Conservation (phyloP, 164 flowering plant genomes). For the Aristolochia californica region DNA sequence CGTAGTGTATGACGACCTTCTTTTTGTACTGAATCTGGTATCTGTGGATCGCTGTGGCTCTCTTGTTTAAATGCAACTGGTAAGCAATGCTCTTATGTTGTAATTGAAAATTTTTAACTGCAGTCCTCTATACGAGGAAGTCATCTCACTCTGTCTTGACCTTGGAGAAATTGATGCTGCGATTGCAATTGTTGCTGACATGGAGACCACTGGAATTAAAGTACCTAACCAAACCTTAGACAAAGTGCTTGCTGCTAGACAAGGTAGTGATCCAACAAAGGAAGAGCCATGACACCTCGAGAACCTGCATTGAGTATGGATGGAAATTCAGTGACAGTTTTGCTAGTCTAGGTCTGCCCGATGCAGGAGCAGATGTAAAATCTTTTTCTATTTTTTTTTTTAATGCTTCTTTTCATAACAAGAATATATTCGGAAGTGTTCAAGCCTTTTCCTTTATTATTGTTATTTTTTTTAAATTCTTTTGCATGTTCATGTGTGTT, state of each 20-base stretch:
- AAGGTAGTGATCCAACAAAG: constrained; percentile 7
- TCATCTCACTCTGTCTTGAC: constrained; percentile 71
- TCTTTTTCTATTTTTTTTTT: too few relatives aligned
- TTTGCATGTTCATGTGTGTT: too few relatives aligned
- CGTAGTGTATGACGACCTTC: too few relatives aligned
- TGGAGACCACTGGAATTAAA: constrained; percentile 75
- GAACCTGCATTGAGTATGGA: neutral
- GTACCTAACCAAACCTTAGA: constrained; percentile 73
- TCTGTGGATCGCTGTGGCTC: too few relatives aligned
- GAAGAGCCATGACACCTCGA: constrained; percentile 3
- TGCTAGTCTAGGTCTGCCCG: too few relatives aligned
- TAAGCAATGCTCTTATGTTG: neutral
- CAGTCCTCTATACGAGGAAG: constrained; percentile 89
- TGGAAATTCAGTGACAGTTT: neutral
- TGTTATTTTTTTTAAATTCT: too few relatives aligned
- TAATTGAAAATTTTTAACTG: neutral
- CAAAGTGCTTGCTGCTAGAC: constrained; percentile 69
- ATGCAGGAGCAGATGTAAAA: too few relatives aligned
- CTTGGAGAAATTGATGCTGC: constrained; percentile 90
- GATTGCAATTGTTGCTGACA: constrained; percentile 81
- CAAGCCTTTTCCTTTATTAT: too few relatives aligned
- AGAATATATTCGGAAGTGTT: too few relatives aligned
- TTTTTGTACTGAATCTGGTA: too few relatives aligned
- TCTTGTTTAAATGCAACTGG: too few relatives aligned
- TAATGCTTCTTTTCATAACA: too few relatives aligned